Percentiles rank a stretch among this genome's conserved stretches.
These are phyloP conservation scores for Scalesia atractyloides DNA, from an alignment of 129 eudicot genomes.

Conservation along the genomic window DNA sequence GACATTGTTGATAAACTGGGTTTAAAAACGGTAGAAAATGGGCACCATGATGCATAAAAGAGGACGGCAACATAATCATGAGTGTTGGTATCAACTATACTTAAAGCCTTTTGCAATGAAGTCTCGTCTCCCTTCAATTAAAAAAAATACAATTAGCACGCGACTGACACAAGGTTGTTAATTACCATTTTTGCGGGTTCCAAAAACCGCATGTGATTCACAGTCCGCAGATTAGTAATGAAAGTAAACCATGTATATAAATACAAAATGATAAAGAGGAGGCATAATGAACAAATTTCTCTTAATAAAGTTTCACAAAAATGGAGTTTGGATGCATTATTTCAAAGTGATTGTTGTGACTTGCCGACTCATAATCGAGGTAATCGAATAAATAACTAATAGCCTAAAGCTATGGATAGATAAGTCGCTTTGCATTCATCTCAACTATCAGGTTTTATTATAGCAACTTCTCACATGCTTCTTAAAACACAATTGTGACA, in stretches of 20 bases:
- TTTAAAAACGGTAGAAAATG: constrained; percentile 66
- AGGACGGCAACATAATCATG: constrained; percentile 67
- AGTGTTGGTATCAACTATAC: constrained; percentile 45
- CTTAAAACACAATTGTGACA: background rate
- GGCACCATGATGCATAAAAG: constrained; percentile 92
- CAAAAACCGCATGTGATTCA: background rate
- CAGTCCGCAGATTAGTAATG: background rate
- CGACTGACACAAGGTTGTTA: background rate
- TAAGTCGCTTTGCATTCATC: background rate
- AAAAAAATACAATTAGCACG: constrained; percentile 26
- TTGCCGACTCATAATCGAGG: background rate
- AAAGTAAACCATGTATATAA: background rate
- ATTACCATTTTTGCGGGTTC: background rate
- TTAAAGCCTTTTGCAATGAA: constrained; percentile 63
- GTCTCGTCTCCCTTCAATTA: constrained; percentile 72
- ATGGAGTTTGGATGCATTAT: background rate
- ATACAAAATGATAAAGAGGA: background rate
- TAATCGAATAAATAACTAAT: background rate
- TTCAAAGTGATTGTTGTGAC: constrained; percentile 4
- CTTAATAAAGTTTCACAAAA: background rate
- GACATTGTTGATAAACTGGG: constrained; percentile 65
- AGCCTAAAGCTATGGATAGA: background rate
- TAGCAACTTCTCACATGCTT: constrained; percentile 2
- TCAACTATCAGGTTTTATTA: background rate
- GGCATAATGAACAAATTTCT: background rate